phyloP scores from a whole-genome alignment of 306 rosid genomes.

The Oxytropis ochrocephala region DNA sequence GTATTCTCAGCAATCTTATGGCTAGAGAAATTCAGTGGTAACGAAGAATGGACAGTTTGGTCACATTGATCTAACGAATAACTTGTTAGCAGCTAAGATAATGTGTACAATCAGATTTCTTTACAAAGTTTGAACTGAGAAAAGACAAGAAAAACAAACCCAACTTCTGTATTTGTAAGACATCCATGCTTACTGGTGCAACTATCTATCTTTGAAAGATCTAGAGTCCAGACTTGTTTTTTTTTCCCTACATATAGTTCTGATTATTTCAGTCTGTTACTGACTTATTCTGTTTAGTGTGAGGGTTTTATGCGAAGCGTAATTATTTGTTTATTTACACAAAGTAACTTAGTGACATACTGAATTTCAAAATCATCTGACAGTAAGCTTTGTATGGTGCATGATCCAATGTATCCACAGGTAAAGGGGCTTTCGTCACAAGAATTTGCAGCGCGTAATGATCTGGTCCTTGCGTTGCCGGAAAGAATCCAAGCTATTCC shows the following conservation, averaged over 20 bases:
- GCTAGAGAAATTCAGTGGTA: not conserved
- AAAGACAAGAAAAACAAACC: not conserved
- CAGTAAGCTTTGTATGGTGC: not conserved
- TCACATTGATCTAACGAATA: not conserved
- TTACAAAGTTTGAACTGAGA: not conserved
- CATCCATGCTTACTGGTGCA: not conserved
- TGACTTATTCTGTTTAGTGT: not conserved
- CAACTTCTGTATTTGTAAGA: not conserved
- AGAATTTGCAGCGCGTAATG: conserved; percentile 96
- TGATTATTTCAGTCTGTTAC: not conserved
- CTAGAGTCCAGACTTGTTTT: not conserved
- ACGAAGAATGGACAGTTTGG: conserved; percentile 1
- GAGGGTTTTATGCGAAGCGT: not conserved
- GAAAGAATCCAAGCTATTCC: conserved; percentile 92
- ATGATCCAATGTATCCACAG: conserved; percentile 31
- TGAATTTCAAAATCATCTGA: not conserved
- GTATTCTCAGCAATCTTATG: not conserved
- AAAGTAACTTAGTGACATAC: not conserved
- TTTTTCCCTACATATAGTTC: not conserved
- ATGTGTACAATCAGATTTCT: not conserved
- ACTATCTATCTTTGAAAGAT: not conserved
- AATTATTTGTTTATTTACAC: not conserved
- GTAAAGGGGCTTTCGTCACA: conserved; percentile 82
- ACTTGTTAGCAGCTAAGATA: not conserved
- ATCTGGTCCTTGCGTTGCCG: conserved; percentile 87